Conservation (phyloP, 306 rosid genomes). For the Dicorynia guianensis region DNA sequence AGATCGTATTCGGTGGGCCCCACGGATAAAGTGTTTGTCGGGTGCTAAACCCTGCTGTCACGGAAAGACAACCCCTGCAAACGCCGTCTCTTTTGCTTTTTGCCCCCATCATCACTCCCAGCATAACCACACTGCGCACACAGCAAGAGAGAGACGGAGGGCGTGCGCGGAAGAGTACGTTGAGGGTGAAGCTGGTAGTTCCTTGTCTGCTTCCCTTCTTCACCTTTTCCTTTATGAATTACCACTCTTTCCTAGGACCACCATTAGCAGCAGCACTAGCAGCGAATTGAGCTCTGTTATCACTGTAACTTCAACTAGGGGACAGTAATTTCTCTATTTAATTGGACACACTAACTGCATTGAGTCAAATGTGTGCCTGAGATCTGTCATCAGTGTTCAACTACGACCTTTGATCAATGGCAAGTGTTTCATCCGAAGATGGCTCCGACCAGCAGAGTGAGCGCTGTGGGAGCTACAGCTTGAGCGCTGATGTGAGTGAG, state of each 20-base stretch:
- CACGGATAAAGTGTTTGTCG: conserved; percentile 55
- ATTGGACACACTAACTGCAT: background rate
- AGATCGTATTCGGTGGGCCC: conserved; percentile 51
- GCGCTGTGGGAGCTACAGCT: conserved; percentile 86
- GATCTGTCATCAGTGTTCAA: conserved; percentile 40
- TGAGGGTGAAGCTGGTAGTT: background rate
- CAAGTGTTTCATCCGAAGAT: conserved; percentile 75
- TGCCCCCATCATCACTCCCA: conserved; percentile 42
- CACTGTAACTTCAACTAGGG: background rate
- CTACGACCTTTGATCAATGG: conserved; percentile 51
- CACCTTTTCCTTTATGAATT: background rate
- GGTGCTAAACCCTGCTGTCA: conserved; percentile 48
- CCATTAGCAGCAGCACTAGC: background rate
- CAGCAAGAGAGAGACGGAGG: conserved; percentile 19
- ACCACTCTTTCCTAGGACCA: background rate
- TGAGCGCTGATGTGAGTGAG: conserved; percentile 93
- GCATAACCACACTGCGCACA: conserved; percentile 22
- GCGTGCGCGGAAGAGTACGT: conserved; percentile 27
- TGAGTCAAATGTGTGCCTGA: conserved; percentile 46
- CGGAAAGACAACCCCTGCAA: conserved; percentile 62
- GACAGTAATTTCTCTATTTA: background rate
- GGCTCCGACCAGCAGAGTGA: conserved; percentile 78
- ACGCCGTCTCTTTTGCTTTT: conserved; percentile 76
- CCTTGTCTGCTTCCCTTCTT: conserved; percentile 5
- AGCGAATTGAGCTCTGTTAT: background rate